Percentiles rank a stretch among this genome's conserved stretches.
Conservation (phyloP, 2,329 filamentous ascomycete species). For the Colletotrichum acutatum region DNA sequence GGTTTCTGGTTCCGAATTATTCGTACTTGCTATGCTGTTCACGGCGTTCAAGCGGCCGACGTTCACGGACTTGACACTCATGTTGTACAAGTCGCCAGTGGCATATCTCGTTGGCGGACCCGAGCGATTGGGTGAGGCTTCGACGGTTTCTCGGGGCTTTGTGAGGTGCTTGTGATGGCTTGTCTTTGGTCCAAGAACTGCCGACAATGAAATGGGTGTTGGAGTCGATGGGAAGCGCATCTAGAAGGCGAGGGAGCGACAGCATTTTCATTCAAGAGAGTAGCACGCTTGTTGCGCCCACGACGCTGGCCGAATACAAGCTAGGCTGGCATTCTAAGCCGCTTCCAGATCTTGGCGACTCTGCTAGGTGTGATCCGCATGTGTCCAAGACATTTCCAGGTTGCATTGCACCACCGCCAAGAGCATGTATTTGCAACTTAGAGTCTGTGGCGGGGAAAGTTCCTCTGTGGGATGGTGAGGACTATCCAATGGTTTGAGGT, state of each 20-base stretch:
- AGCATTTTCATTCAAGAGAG: conserved; percentile 22
- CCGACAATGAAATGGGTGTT: conserved; percentile 1
- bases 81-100: conserved; percentile 11
- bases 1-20: conserved; percentile 14
- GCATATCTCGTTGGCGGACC: conserved; percentile 10
- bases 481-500: not conserved
- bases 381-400: conserved; percentile 18
- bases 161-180: not conserved
- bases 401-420: conserved; percentile 29
- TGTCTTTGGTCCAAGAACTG: not conserved
- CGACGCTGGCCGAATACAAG: not conserved
- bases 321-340: conserved; percentile 16
- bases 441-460: conserved; percentile 4
- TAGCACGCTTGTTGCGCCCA: not conserved
- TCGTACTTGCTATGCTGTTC: conserved; percentile 20
- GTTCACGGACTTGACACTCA: conserved; percentile 18
- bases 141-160: not conserved
- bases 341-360: conserved; percentile 28
- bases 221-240: not conserved
- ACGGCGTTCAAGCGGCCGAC: conserved; percentile 7
- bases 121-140: not conserved
- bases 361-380: conserved; percentile 10
- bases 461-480: not conserved
- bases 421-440: conserved; percentile 2
- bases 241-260: conserved; percentile 7